Evolutionary conservation across 306 rosid species (phyloP).

Genomic region (Vigna trinervia): DNA sequence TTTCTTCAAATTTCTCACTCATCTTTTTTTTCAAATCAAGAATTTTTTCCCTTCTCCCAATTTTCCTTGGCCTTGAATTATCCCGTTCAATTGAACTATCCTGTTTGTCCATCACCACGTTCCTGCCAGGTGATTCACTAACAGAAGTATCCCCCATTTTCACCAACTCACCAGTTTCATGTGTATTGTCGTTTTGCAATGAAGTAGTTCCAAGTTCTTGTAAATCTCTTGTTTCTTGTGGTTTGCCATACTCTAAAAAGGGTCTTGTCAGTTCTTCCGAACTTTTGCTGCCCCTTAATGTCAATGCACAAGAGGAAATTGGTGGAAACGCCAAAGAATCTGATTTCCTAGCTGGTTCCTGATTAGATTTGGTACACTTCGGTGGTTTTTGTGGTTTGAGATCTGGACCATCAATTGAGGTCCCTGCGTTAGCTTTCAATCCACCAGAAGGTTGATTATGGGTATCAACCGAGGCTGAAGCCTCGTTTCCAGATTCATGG

Average conservation of each 20-base stretch:
- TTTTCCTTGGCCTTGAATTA: constrained; percentile 60
- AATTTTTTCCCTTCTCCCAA: constrained; percentile 80
- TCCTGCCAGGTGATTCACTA: constrained; percentile 44
- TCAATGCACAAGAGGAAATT: constrained; percentile 35
- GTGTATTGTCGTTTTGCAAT: constrained; percentile 10
- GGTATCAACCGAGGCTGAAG: constrained; percentile 46
- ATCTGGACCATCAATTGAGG: constrained; percentile 50
- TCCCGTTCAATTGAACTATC: constrained; percentile 50
- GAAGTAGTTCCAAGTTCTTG: constrained; percentile 51
- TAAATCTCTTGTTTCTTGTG: constrained; percentile 41
- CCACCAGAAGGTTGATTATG: constrained; percentile 45
- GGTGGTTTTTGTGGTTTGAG: constrained; percentile 37
- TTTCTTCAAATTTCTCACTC: constrained; percentile 90
- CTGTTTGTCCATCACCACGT: constrained; percentile 45
- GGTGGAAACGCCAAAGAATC: constrained; percentile 44
- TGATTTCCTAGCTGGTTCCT: constrained; percentile 52
- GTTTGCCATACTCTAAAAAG: constrained; percentile 52
- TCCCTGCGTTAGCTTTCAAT: constrained; percentile 48
- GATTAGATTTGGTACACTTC: constrained; percentile 41
- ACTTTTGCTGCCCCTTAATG: constrained; percentile 47
- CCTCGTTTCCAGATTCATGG: constrained; percentile 65
- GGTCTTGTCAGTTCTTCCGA: constrained; percentile 57
- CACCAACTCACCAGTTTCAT: constrained; percentile 48
- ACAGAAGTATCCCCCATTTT: constrained; percentile 48
- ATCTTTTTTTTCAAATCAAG: constrained; percentile 76